These are phyloP conservation scores for Talaromyces ruber DNA, from an alignment of 495 filamentous ascomycete species.

Conservation along the genomic window DNA sequence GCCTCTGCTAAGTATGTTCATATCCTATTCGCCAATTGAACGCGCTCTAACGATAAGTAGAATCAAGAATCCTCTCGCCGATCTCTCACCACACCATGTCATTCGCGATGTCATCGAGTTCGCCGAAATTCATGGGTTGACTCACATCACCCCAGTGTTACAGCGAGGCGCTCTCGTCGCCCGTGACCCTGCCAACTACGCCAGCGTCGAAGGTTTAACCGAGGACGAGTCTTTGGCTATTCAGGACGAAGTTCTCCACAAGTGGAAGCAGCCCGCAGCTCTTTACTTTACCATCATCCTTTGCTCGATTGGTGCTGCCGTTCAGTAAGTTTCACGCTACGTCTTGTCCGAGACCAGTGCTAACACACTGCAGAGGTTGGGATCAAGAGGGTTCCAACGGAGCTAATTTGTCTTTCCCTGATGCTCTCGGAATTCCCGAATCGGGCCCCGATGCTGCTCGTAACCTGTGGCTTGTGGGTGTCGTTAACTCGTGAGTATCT, in stretches of 20 bases:
- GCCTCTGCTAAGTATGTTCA: constrained; percentile 34
- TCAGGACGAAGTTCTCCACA: constrained; percentile 49
- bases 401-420: constrained; percentile 55
- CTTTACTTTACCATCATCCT: constrained; percentile 65
- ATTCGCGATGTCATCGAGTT: constrained; percentile 50
- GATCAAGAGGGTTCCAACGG: constrained; percentile 71
- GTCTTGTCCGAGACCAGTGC: background rate
- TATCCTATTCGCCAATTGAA: background rate
- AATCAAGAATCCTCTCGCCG: constrained; percentile 56
- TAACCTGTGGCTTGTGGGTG: constrained; percentile 53
- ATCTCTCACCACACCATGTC: constrained; percentile 40
- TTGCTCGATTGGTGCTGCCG: constrained; percentile 62
- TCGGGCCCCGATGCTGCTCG: constrained; percentile 16
- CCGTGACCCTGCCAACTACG: constrained; percentile 47
- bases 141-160: constrained; percentile 38
- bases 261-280: constrained; percentile 54
- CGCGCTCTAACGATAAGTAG: constrained; percentile 19
- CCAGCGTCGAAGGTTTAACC: constrained; percentile 47
- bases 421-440: constrained; percentile 47
- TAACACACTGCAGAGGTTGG: constrained; percentile 39
- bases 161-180: constrained; percentile 58
- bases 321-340: constrained; percentile 40
- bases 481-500: constrained; percentile 52
- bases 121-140: constrained; percentile 34
- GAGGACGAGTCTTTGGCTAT: constrained; percentile 44